Evolutionary conservation across 2,329 filamentous ascomycete genomes (phyloP).

Genomic region (Botrytis sinoallii): DNA sequence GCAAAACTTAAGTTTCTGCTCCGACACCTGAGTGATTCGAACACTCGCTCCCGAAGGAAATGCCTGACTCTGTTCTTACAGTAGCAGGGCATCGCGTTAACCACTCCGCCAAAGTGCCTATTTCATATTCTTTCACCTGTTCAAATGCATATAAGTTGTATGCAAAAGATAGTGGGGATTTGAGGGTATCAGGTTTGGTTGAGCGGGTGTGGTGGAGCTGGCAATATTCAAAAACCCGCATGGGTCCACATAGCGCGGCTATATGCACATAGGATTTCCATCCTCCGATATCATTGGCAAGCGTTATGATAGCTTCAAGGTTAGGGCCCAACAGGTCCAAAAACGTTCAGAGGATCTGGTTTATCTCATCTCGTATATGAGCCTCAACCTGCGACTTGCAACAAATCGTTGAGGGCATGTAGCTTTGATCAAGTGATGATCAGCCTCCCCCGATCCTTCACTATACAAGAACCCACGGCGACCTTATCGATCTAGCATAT

Average conservation of each 20-base stretch:
- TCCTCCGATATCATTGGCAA: not conserved
- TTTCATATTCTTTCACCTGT: fast-evolving
- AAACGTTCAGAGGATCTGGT: not conserved
- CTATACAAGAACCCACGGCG: not conserved
- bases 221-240: slow-evolving; percentile 2
- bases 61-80: not conserved
- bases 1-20: fast-evolving
- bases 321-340: not conserved
- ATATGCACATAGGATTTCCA: not conserved
- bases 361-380: not conserved
- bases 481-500: no score
- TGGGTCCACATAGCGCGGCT: slow-evolving; percentile 10
- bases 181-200: not conserved
- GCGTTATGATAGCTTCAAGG: not conserved
- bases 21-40: slow-evolving; percentile 19
- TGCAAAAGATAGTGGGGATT: not conserved
- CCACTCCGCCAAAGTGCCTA: slow-evolving; percentile 16
- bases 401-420: slow-evolving; percentile 4
- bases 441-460: not conserved
- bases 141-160: not conserved
- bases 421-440: slow-evolving; percentile 7
- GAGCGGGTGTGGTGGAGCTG: not conserved
- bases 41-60: slow-evolving; percentile 20
- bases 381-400: slow-evolving; percentile 7
- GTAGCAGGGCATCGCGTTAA: slow-evolving; percentile 20